Evolutionary conservation across 306 rosid genomes (phyloP), one percentile per base, ranked within the genome.

Genomic region (Sechiopsis laciniata): DNA sequence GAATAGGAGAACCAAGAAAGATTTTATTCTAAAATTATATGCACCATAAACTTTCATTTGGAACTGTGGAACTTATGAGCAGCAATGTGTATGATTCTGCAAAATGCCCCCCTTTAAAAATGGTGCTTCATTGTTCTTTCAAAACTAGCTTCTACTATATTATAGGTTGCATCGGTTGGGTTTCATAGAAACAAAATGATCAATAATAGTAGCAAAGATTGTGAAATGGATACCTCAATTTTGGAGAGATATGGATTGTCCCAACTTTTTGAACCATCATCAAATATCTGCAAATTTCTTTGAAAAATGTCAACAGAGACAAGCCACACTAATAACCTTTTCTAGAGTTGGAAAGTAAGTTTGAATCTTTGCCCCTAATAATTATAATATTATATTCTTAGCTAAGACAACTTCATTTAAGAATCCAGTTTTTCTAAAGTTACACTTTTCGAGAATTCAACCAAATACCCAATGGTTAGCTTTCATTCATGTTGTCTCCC

Each of bases 391-490:
- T 26, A 26, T 57, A 2, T 21, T 10, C 35, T 26, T 2, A 26
- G 29, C 29, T 11, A 58, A 12, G 14, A 10, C 4, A 62, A 35
- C 6, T 62, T 62, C 46, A 62, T 62, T 62, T 62, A 29, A 62
- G 6, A 35, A 35, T 40, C 14, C 52, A 40, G 19, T 26, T 65
- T 17, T 65, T 65, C 71, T 10, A 65, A 26, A 19, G 54, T 65
- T 65, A 9, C 24, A 42, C 26, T 65, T 65, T 40, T 40, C 71
- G 54, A 65, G 29, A 1, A 19, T 64, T 64, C 52, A 64, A 5
- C 21, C 48, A 64, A 64, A 64, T 37, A 62, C 69, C 69, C 69
- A 16, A 62, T 17, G 50, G 10, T 64, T 40, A 65, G 51, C 22
- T 37, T 64, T 16, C 52, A 19, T 63, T 26, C 29, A 26, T 10